phyloP scores from a whole-genome alignment of 306 rosid species.

The Mimosa pudica region DNA sequence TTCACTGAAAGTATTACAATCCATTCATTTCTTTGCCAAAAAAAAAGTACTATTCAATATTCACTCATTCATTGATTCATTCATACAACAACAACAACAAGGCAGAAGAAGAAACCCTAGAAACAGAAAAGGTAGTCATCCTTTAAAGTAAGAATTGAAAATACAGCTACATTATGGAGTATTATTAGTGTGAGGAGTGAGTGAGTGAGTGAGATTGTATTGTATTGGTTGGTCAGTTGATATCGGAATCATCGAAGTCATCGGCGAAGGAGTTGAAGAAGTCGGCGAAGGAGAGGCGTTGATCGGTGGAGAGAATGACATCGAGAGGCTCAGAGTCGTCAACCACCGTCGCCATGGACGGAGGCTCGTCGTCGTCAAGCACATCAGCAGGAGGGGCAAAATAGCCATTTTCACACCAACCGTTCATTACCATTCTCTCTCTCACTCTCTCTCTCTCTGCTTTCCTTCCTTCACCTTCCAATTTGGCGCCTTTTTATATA shows the following conservation, averaged over 20 bases:
- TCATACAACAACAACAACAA: neutral
- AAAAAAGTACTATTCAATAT: no score
- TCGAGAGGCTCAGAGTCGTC: slow-evolving; percentile 75
- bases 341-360: slow-evolving; percentile 80
- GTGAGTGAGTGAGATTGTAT: neutral
- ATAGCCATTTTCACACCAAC: no score
- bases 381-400: no score
- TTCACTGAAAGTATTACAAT: neutral
- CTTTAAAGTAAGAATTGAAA: no score
- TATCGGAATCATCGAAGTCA: slow-evolving; percentile 82
- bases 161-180: no score
- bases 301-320: slow-evolving; percentile 50
- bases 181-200: no score
- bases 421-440: no score
- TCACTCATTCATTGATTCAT: no score
- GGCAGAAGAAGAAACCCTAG: neutral
- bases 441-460: no score
- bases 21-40: no score
- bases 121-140: neutral
- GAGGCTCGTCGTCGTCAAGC: slow-evolving; percentile 53
- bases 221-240: slow-evolving; percentile 40
- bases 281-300: slow-evolving; percentile 73
- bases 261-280: slow-evolving; percentile 79
- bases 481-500: no score
- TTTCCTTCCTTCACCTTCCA: no score